These are phyloP conservation scores for Bryoglossum gracile DNA, from an alignment of 495 filamentous ascomycete genomes.

Conservation along the genomic window DNA sequence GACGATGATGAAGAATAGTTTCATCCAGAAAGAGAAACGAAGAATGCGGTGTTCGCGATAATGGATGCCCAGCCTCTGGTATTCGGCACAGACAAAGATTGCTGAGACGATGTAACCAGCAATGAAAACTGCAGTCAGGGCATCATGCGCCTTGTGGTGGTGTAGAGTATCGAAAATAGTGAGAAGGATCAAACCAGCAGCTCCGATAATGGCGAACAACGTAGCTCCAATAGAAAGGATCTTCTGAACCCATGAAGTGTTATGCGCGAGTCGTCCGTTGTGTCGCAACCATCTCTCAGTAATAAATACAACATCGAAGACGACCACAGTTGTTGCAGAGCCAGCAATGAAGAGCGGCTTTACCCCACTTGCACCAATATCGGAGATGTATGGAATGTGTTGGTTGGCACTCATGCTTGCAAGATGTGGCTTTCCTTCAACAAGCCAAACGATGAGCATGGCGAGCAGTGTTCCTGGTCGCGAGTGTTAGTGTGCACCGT, in stretches of 20 bases:
- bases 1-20: constrained; percentile 69
- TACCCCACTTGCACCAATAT: constrained; percentile 58
- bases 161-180: constrained; percentile 70
- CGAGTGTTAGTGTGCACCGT: too few relatives aligned
- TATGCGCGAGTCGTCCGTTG: constrained; percentile 58
- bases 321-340: constrained; percentile 66
- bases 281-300: constrained; percentile 79
- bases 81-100: constrained; percentile 80
- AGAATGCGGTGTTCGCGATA: constrained; percentile 60
- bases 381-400: constrained; percentile 54
- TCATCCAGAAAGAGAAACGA: constrained; percentile 70
- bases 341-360: constrained; percentile 85
- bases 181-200: constrained; percentile 69
- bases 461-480: too few relatives aligned
- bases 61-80: constrained; percentile 72
- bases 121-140: constrained; percentile 79
- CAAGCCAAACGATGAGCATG: too few relatives aligned
- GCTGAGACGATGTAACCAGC: constrained; percentile 70
- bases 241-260: constrained; percentile 64
- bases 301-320: constrained; percentile 72
- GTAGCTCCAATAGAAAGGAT: constrained; percentile 60
- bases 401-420: too few relatives aligned
- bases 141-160: constrained; percentile 59
- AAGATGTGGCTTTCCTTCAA: too few relatives aligned
- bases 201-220: constrained; percentile 66